Evolutionary conservation across 2,329 filamentous ascomycete species (phyloP), one percentile per base, ranked within the genome.

Genomic region (Diaporthe ampelina): DNA sequence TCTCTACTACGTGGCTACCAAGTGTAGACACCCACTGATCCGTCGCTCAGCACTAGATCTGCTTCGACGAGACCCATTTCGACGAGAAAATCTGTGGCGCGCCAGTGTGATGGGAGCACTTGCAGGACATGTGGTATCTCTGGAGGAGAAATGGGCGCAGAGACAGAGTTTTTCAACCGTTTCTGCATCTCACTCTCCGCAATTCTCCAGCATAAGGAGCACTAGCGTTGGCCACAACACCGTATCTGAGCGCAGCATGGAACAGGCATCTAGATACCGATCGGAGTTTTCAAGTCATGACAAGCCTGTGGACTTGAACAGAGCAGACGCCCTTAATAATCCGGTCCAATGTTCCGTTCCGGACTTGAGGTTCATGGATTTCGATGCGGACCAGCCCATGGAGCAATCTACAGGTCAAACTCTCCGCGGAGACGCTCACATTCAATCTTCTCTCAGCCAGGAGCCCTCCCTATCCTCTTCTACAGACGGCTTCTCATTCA

Each of bases 61-160:
- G 10, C 77, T 85, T 17, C 78, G 75, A 15, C 78, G 74, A 11
- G 77, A 80, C 19, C 73, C 75, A 4, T 75, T 58, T 29, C 78
- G 83, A 9, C 77, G 81, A 6, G 84, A 85, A 76, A 84, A 84
- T 32, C 74, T 85, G 0, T 85, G 84, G 84, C 79, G 82, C 4
- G 79, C 79, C 0, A 77, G 79, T 3, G 78, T 81, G 59, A 76
- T 81, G 40, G 76, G 80, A 0, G 76, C 79, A 9, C 78, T 85
- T 1, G 81, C 82, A 1, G 77, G 78, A 10, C 78, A 82, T 4
- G 77, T 83, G n/a, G 82, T 85, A 0, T 77, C 81, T 58, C 73
- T 84, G 1, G 84, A 85, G 69, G 83, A 85, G 63, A 75, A 74
- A n/a, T 74, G 67, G 73, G 73, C 69, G 35, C 75, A 58, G 57